These are phyloP conservation scores for Umbelopsis isabellina DNA, from an alignment of 192 early-diverging fungal genomes.

Conservation along the genomic window DNA sequence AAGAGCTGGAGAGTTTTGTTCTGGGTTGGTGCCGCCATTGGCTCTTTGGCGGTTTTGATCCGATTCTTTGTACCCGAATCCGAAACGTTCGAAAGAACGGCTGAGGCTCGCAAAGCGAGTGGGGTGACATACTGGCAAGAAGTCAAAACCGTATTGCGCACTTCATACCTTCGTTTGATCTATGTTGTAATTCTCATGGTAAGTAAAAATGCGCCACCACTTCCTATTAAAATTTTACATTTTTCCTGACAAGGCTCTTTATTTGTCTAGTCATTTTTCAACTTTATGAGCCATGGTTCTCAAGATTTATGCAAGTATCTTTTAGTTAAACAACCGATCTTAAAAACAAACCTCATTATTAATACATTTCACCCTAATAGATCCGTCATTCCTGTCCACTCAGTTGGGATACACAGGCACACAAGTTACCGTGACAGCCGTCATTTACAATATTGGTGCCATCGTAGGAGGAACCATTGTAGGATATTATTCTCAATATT, in stretches of 20 bases:
- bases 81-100: conserved; percentile 49
- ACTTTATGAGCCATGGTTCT: conserved; percentile 72
- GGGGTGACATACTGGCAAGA: conserved; percentile 25
- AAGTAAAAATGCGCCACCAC: conserved; percentile 13
- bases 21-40: conserved; percentile 65
- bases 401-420: conserved; percentile 57
- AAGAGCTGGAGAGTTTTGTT: conserved; percentile 68
- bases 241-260: too few relatives aligned
- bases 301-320: conserved; percentile 64
- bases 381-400: conserved; percentile 53
- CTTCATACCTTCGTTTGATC: conserved; percentile 58
- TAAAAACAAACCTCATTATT: background rate
- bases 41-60: conserved; percentile 60
- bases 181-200: conserved; percentile 63
- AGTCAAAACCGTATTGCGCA: conserved; percentile 33
- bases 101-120: conserved; percentile 35
- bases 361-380: too few relatives aligned
- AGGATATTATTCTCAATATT: conserved; percentile 68
- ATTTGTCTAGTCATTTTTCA: conserved; percentile 46
- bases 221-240: too few relatives aligned
- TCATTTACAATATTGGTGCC: conserved; percentile 67
- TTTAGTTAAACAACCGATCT: background rate
- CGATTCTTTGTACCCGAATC: conserved; percentile 69
- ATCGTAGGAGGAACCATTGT: conserved; percentile 65
- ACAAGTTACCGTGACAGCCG: conserved; percentile 60